A percentile compares a stretch with the other conserved stretches of the same genome.
phyloP scores from a whole-genome alignment of 768 basidiomycete genomes.

The Gautieria morchelliformis region DNA sequence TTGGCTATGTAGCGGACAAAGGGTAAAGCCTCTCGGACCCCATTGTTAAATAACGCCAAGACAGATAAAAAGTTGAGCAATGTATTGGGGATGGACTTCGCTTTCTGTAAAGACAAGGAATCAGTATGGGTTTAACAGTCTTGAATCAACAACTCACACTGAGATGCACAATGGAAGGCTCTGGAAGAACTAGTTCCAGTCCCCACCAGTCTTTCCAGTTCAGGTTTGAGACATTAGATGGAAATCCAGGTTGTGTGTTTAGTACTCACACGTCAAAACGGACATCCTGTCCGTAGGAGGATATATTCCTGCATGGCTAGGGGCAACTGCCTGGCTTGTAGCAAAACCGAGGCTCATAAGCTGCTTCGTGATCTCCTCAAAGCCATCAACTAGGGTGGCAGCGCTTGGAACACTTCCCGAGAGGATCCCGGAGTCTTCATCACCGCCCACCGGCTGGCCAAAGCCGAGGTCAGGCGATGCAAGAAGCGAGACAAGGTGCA shows the following conservation, averaged over 20 bases:
- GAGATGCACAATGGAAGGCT: constrained; percentile 55
- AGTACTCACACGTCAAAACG: constrained; percentile 65
- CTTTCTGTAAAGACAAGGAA: constrained; percentile 29
- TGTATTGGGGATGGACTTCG: constrained; percentile 48
- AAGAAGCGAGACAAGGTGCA: constrained; percentile 55
- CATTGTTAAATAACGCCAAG: constrained; percentile 56
- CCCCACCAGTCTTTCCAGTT: constrained; percentile 77
- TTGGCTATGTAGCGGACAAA: constrained; percentile 77
- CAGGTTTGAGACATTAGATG: constrained; percentile 2
- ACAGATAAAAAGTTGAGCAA: constrained; percentile 71
- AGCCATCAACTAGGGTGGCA: constrained; percentile 57
- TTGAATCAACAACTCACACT: constrained; percentile 28
- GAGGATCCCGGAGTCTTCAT: constrained; percentile 53
- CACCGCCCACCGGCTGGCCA: constrained; percentile 46
- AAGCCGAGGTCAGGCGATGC: constrained; percentile 56
- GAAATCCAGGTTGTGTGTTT: neutral
- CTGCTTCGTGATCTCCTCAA: constrained; percentile 64
- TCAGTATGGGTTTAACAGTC: neutral
- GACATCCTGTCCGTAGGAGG: constrained; percentile 74
- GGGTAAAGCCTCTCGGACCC: constrained; percentile 74
- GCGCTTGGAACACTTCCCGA: constrained; percentile 72
- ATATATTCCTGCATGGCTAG: constrained; percentile 57
- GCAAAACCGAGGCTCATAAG: constrained; percentile 73
- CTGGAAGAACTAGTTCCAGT: constrained; percentile 66
- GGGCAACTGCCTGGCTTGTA: constrained; percentile 51